Percentiles rank a stretch among this genome's conserved stretches.
phyloP scores from a whole-genome alignment of 148 eudicot species.

The Vaccinium darrowii region DNA sequence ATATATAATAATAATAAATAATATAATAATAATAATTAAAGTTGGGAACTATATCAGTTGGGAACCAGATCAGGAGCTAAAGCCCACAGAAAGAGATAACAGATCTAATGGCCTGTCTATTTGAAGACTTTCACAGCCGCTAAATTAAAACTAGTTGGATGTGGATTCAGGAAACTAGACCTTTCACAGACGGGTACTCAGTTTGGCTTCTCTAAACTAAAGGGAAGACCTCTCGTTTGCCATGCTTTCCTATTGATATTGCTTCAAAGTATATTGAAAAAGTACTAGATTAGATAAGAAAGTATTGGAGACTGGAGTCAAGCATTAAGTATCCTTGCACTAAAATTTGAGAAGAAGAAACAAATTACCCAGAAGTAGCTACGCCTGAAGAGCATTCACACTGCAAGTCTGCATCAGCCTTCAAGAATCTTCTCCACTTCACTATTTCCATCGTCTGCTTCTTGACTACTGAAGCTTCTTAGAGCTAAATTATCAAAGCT shows the following conservation, averaged over 20 bases:
- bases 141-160: not conserved
- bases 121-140: not conserved
- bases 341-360: not conserved
- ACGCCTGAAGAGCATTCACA: not conserved
- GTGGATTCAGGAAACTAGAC: not conserved
- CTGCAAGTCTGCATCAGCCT: slow-evolving; percentile 10
- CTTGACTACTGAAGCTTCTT: slow-evolving; percentile 30
- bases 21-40: no score
- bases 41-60: not conserved
- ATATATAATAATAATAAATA: no score
- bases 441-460: slow-evolving; percentile 40
- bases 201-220: not conserved
- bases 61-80: not conserved
- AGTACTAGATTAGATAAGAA: not conserved
- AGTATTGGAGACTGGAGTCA: not conserved
- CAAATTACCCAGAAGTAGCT: not conserved
- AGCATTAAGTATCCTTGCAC: no score
- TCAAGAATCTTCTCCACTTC: slow-evolving; percentile 31
- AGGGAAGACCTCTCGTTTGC: not conserved
- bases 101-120: not conserved
- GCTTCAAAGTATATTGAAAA: not conserved
- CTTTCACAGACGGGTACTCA: not conserved
- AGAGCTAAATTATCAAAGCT: slow-evolving; percentile 58
- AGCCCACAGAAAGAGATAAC: not conserved
- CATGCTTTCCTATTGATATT: not conserved